phyloP scores from a whole-genome alignment of 345 rosid species.

The Sapria himalayana region DNA sequence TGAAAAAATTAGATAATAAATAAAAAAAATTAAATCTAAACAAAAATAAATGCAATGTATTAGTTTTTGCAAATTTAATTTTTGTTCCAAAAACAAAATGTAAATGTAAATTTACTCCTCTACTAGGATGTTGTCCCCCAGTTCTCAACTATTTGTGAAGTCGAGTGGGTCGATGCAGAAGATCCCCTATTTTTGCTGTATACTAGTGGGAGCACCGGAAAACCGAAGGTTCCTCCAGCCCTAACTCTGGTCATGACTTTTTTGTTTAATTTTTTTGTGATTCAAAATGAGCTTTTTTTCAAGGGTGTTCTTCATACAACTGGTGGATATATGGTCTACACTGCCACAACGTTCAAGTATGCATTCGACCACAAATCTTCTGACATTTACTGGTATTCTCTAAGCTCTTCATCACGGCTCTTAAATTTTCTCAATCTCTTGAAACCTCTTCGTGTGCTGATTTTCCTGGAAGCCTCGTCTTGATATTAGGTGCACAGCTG shows the following conservation, averaged over 20 bases:
- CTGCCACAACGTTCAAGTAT: slow-evolving; percentile 92
- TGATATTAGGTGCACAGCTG: slow-evolving; percentile 86
- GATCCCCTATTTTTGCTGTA: slow-evolving; percentile 87
- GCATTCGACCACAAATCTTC: slow-evolving; percentile 89
- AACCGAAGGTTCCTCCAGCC: slow-evolving; percentile 55
- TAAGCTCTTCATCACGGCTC: slow-evolving; percentile 2
- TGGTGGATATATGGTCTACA: slow-evolving; percentile 93
- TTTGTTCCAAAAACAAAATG: no score
- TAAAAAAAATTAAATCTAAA: no score
- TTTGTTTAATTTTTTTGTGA: slow-evolving; percentile 6
- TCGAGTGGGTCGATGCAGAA: slow-evolving; percentile 99
- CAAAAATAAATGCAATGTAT: no score
- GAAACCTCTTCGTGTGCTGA: not conserved
- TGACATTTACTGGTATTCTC: slow-evolving; percentile 71
- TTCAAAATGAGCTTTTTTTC: slow-evolving; percentile 7
- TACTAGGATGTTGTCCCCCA: slow-evolving; percentile 60
- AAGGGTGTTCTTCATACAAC: slow-evolving; percentile 97
- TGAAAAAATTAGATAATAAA: no score
- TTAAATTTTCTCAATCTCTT: slow-evolving; percentile 6
- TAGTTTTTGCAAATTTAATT: no score
- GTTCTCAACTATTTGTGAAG: slow-evolving; percentile 62
- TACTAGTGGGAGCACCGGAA: slow-evolving; percentile 98
- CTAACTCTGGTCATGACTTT: slow-evolving; percentile 1
- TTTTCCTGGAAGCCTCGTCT: slow-evolving; percentile 3
- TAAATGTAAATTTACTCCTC: no score